Percentiles rank a stretch among this genome's conserved stretches.
Evolutionary conservation across 352 stramenopile species (phyloP).

Genomic region (Globisporangium viniferum): DNA sequence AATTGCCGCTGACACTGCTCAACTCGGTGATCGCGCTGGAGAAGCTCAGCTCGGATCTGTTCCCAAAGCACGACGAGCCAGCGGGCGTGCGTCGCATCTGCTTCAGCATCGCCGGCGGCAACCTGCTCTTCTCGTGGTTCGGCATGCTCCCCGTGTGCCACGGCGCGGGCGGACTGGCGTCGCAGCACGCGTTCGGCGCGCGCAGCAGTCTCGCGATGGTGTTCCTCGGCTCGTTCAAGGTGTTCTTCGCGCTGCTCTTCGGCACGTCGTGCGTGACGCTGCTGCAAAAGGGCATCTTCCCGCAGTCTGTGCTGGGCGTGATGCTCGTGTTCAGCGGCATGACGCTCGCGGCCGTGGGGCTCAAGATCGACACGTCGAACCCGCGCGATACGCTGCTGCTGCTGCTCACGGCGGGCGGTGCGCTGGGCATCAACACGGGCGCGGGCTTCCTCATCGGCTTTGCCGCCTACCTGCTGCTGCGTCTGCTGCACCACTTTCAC

Average conservation of each 20-base stretch:
- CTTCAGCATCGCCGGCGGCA: conserved; percentile 68
- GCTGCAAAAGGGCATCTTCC: conserved; percentile 57
- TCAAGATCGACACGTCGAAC: conserved; percentile 47
- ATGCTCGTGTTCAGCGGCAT: conserved; percentile 59
- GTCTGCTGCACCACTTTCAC: conserved; percentile 21
- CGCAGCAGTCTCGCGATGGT: conserved; percentile 88
- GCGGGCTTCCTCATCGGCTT: conserved; percentile 51
- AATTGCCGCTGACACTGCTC: conserved; percentile 90
- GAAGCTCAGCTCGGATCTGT: conserved; percentile 84
- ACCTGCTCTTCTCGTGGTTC: conserved; percentile 87
- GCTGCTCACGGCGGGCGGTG: conserved; percentile 36
- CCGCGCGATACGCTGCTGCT: conserved; percentile 36
- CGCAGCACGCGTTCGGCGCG: conserved; percentile 91
- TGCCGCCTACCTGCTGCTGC: conserved; percentile 30
- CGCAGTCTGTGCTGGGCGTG: conserved; percentile 51
- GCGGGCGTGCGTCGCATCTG: conserved; percentile 63
- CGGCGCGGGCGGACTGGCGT: conserved; percentile 89
- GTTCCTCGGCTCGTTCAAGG: conserved; percentile 87
- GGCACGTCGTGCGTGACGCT: conserved; percentile 65
- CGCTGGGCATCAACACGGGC: conserved; percentile 55
- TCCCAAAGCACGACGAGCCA: conserved; percentile 72
- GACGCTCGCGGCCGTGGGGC: conserved; percentile 41
- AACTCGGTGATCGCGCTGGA: conserved; percentile 93
- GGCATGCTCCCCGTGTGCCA: conserved; percentile 93
- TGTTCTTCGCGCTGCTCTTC: conserved; percentile 89